Evolutionary conservation across 2,329 filamentous ascomycete genomes (phyloP).

Genomic region (Hypoxylon rubiginosum): DNA sequence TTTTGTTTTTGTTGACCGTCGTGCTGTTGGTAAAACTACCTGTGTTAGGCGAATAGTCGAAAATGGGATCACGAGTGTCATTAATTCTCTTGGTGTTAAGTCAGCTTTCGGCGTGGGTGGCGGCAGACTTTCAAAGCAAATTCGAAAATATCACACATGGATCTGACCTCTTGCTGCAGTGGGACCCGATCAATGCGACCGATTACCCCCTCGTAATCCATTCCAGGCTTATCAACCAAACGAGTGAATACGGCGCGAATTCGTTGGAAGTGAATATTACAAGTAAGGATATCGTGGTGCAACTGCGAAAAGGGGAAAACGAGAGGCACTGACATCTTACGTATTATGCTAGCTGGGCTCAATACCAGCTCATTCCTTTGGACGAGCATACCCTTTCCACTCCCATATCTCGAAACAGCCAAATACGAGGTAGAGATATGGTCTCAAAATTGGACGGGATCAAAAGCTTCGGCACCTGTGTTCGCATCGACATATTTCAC

Average conservation of each 20-base stretch:
- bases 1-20: neutral
- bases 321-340: conserved; percentile 12
- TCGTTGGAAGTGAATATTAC: conserved; percentile 43
- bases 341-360: conserved; percentile 33
- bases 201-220: conserved; percentile 42
- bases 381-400: conserved; percentile 43
- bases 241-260: conserved; percentile 42
- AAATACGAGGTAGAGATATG: conserved; percentile 45
- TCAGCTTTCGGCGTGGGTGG: conserved; percentile 10
- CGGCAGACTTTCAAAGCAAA: conserved; percentile 31
- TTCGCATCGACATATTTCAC: conserved; percentile 44
- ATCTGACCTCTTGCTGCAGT: conserved; percentile 44
- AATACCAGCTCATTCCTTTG: conserved; percentile 44
- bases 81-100: conserved; percentile 6
- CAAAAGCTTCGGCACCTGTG: conserved; percentile 8
- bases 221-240: conserved; percentile 43
- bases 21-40: neutral
- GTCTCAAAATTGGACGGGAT: conserved; percentile 26
- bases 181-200: conserved; percentile 35
- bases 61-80: conserved; percentile 11
- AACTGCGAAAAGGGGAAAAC: neutral
- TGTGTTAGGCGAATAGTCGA: neutral
- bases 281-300: conserved; percentile 28
- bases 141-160: conserved; percentile 39
- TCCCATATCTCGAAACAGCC: conserved; percentile 45